Conservation (phyloP, 176 grass and related monocot genomes). For the Eragrostis nindensis region DNA sequence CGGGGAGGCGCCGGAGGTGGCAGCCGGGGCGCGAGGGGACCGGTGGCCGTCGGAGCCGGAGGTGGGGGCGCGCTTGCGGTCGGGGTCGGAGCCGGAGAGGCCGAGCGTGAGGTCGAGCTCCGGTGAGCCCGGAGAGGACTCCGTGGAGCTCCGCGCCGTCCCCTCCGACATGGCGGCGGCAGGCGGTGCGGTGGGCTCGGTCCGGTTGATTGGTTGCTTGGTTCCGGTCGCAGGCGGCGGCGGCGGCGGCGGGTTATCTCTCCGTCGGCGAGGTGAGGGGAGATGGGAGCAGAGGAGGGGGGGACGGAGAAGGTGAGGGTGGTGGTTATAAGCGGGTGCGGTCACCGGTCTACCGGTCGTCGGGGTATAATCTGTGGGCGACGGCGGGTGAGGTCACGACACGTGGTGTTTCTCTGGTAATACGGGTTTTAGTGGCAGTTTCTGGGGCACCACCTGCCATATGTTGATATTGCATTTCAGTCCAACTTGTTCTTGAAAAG, state of each 20-base stretch:
- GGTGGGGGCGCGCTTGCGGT: constrained; percentile 51
- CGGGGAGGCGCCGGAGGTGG: constrained; percentile 33
- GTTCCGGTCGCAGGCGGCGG: constrained; percentile 9
- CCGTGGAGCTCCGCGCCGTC: constrained; percentile 82
- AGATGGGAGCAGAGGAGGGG: background rate
- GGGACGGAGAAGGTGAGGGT: background rate
- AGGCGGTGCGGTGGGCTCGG: background rate
- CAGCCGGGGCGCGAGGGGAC: constrained; percentile 30
- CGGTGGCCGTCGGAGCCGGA: constrained; percentile 22
- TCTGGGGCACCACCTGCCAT: background rate
- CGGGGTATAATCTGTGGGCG: constrained; percentile 21
- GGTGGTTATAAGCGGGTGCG: constrained; percentile 44
- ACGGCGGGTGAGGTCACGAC: background rate
- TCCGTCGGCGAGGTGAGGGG: constrained; percentile 20
- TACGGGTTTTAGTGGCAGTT: background rate
- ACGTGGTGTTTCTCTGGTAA: background rate
- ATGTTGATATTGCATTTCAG: background rate
- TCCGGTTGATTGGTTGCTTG: no score
- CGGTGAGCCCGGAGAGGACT: constrained; percentile 64
- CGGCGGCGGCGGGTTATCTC: background rate
- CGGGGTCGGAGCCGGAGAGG: constrained; percentile 51
- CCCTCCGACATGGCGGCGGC: constrained; percentile 50
- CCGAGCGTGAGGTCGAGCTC: constrained; percentile 80
- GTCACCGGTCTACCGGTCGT: constrained; percentile 41
- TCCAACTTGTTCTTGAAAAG: no score